Evolutionary conservation across 345 rosid species (phyloP), one percentile per base, ranked within the genome.

Genomic region (Gossypium ekmanianum): DNA sequence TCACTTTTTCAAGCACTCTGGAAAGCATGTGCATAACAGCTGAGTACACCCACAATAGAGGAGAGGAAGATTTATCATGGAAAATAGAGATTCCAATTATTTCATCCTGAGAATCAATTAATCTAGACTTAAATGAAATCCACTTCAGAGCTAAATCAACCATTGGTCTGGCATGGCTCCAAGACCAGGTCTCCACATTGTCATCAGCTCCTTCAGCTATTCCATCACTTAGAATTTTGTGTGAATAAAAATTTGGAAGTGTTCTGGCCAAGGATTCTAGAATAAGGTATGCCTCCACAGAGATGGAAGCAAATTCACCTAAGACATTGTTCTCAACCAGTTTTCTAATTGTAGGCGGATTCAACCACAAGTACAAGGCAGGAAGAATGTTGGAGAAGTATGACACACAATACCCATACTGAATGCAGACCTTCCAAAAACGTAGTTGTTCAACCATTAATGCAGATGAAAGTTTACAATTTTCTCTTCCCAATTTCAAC

Each of bases 361-460:
- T 87, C 83, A 94, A 79, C 97, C 97, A 94, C 77, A 94, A 78
- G 85, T 95, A 90, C 77, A 94, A 68, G 80, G 91, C 83, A 79
- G 90, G 97, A 82, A 91, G 90, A 72, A 92, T 83, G 77, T 87
- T 87, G 62, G 94, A 74, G 81, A 87, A 92, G 79, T 85, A 81
- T 61, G 94, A 87, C 24, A 88, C 78, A 80, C 95, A 84, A 71
- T 72, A 85, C 26, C 92, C 98, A 85, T 82, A 83, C 70, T 81
- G 80, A 75, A 92, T 83, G 80, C 95, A 91, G 76, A 85, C 89
- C 81, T 82, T 92, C 98, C 89, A 94, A 72, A 94, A 81, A 6
- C 89, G 91, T 68, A 94, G 85, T 76, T 92, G 95, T 84, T 94
- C 97, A 85, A 88, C 89, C 90, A 85, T 86, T 85, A 92, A 83